Percentiles rank a stretch among this genome's conserved stretches.
phyloP scores from a whole-genome alignment of 371 early-diverging fungal species.

The Conidiobolus coronatus region DNA sequence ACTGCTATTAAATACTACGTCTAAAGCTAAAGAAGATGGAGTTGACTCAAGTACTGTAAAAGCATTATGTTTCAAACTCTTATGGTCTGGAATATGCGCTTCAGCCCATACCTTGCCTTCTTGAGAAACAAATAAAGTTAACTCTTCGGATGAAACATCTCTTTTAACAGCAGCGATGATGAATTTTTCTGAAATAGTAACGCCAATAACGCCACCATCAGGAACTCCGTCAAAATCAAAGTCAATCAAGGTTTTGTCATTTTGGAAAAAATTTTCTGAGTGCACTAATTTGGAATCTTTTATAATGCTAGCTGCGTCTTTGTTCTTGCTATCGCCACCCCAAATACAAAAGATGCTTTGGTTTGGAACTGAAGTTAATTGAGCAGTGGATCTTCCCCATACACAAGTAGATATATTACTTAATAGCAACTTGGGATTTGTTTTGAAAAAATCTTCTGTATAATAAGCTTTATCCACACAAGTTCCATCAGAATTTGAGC shows the following conservation, averaged over 20 bases:
- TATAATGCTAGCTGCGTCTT: conserved; percentile 14
- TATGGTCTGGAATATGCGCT: too few species aligned
- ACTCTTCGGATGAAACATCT: not conserved
- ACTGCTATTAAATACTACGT: conserved; percentile 19
- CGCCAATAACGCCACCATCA: conserved; percentile 27
- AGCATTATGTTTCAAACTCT: too few species aligned
- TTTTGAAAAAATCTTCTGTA: conserved; percentile 35
- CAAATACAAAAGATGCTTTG: too few species aligned
- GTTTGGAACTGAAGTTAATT: too few species aligned
- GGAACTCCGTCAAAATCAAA: conserved; percentile 17
- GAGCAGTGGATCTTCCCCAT: conserved; percentile 38
- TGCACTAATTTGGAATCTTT: conserved; percentile 27
- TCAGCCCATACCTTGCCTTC: conserved; percentile 6
- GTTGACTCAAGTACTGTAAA: conserved; percentile 62
- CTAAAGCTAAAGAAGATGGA: conserved; percentile 30
- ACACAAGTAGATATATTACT: conserved; percentile 29
- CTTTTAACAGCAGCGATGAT: conserved; percentile 35
- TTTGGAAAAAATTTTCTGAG: conserved; percentile 34
- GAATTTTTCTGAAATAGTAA: conserved; percentile 35
- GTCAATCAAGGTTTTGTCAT: conserved; percentile 16
- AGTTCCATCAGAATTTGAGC: conserved; percentile 19
- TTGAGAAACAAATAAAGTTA: conserved; percentile 4
- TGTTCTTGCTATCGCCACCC: conserved; percentile 15
- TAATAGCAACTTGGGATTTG: conserved; percentile 20
- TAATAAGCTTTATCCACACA: conserved; percentile 28